A percentile compares a stretch with the other conserved stretches of the same genome.
Evolutionary conservation across 2,329 filamentous ascomycete genomes (phyloP).

Genomic region (Coniella vitis): DNA sequence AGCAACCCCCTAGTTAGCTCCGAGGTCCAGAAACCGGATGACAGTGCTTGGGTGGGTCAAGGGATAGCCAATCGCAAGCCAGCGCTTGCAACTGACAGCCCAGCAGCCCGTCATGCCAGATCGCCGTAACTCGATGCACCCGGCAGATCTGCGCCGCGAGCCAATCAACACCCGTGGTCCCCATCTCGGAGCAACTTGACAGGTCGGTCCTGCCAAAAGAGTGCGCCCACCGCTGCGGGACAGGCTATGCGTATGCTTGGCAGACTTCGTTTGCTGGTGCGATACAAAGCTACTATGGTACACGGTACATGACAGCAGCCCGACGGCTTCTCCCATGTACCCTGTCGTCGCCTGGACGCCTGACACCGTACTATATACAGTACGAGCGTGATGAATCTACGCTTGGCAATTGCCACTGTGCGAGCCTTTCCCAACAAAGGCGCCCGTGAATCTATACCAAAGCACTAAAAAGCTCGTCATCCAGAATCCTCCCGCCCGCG

Average conservation of each 20-base stretch:
- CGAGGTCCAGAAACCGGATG: slow-evolving; percentile 17
- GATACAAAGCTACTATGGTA: no score
- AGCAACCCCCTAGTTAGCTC: neutral
- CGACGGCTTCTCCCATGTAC: no score
- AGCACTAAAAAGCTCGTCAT: no score
- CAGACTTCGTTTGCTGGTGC: neutral
- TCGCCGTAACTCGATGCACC: slow-evolving; percentile 16
- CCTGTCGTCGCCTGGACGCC: no score
- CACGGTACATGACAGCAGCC: no score
- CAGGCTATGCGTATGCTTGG: neutral
- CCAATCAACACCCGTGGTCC: slow-evolving; percentile 13
- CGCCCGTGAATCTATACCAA: no score
- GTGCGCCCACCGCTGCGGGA: neutral
- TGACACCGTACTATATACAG: no score
- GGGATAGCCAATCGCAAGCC: slow-evolving; percentile 14
- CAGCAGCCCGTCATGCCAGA: slow-evolving; percentile 16
- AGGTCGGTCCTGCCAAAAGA: slow-evolving; percentile 2
- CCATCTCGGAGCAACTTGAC: slow-evolving; percentile 8
- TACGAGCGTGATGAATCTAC: no score
- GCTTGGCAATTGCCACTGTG: no score
- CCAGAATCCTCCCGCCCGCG: no score
- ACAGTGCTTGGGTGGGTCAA: slow-evolving; percentile 15
- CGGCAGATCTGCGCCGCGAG: slow-evolving; percentile 16
- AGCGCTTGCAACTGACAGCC: slow-evolving; percentile 15
- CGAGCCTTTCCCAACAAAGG: no score